phyloP scores from a whole-genome alignment of 805 yeast genomes.

The Kluyveromyces wickerhamii region DNA sequence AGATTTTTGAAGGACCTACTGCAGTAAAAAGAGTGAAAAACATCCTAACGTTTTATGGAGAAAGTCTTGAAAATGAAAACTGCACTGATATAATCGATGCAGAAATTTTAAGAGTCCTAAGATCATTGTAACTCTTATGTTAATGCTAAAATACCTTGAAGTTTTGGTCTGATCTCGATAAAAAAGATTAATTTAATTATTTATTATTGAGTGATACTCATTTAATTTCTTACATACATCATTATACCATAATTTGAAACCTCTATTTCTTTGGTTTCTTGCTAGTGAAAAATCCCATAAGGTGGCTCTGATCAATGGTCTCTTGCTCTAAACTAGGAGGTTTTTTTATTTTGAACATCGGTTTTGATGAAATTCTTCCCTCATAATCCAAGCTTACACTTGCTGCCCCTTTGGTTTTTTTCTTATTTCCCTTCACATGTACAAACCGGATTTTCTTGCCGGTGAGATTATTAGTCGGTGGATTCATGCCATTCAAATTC shows the following conservation, averaged over 20 bases:
- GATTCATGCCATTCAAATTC: background rate
- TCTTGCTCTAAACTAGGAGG: conserved; percentile 3
- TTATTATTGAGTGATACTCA: too few species aligned
- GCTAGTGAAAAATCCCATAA: conserved; percentile 3
- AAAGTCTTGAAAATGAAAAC: conserved; percentile 36
- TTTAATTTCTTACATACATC: too few species aligned
- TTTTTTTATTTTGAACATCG: conserved; percentile 2
- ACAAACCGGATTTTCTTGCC: background rate
- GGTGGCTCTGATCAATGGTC: background rate
- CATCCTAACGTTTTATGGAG: conserved; percentile 43
- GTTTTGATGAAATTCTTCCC: conserved; percentile 1
- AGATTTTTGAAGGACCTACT: conserved; percentile 31
- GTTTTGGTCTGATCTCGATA: too few species aligned
- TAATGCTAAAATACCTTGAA: too few species aligned
- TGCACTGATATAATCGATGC: conserved; percentile 19
- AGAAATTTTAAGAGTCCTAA: conserved; percentile 7
- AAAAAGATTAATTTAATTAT: too few species aligned
- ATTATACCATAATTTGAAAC: background rate
- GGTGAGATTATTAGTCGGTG: background rate
- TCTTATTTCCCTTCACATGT: background rate
- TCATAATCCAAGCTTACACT: background rate
- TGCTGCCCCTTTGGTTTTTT: background rate
- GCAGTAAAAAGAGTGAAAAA: conserved; percentile 37
- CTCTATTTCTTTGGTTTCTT: background rate
- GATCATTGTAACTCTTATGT: conserved; percentile 1